Evolutionary conservation across 345 rosid species (phyloP).

Genomic region (Eucalyptus erythrocorys): DNA sequence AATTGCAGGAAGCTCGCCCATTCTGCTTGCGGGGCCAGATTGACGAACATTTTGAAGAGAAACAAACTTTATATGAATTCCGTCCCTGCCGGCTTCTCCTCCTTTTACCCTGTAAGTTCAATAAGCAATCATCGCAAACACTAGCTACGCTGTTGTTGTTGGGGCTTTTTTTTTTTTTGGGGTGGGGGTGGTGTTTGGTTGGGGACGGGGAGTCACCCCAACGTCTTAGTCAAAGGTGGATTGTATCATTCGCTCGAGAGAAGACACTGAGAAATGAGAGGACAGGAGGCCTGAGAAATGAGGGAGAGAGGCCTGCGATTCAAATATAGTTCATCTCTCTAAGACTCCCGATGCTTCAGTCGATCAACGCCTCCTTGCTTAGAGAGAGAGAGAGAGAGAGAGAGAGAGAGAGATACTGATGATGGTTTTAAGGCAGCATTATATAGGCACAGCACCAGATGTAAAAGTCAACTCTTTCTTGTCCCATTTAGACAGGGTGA

Average conservation of each 20-base stretch:
- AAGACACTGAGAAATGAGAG: not conserved
- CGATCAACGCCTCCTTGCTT: not conserved
- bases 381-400: not conserved
- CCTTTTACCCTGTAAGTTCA: not conserved
- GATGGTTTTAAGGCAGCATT: not conserved
- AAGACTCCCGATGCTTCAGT: not conserved
- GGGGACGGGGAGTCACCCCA: not conserved
- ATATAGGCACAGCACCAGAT: not conserved
- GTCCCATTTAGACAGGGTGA: not conserved
- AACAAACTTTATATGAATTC: constrained; percentile 8
- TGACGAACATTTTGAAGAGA: not conserved
- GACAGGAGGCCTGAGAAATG: constrained; percentile 1
- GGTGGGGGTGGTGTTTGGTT: no score
- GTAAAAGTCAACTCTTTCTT: not conserved
- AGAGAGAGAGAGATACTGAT: not conserved
- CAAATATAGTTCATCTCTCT: not conserved
- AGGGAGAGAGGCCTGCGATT: constrained; percentile 33
- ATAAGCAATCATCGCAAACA: not conserved
- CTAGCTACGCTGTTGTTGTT: no score
- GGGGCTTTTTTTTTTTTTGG: no score
- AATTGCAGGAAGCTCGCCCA: not conserved
- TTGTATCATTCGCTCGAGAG: not conserved
- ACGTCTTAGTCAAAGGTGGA: not conserved
- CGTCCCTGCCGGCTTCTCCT: not conserved
- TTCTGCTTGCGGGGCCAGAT: not conserved